A percentile compares a stretch with the other conserved stretches of the same genome.
Conservation (phyloP, 495 filamentous ascomycete species). For the Lophiotrema nucula region DNA sequence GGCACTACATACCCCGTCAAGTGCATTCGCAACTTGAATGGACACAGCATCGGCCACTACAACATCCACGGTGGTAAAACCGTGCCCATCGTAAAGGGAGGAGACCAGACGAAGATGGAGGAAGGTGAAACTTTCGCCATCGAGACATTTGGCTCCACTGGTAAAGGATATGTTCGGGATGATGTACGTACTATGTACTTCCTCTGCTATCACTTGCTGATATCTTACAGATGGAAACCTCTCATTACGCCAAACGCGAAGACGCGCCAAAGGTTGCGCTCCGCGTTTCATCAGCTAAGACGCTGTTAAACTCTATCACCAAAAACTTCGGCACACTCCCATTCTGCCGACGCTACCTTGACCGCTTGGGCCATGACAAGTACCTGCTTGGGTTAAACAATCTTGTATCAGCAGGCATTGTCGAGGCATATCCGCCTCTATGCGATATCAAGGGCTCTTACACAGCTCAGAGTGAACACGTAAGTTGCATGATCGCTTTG, state of each 20-base stretch:
- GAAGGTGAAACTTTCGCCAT: conserved; percentile 65
- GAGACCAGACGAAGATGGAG: conserved; percentile 63
- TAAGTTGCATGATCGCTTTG: conserved; percentile 48
- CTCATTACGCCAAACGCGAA: conserved; percentile 54
- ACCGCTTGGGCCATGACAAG: conserved; percentile 60
- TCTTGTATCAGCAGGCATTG: conserved; percentile 76
- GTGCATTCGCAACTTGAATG: conserved; percentile 55
- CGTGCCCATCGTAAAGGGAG: conserved; percentile 60
- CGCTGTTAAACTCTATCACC: conserved; percentile 58
- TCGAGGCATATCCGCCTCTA: conserved; percentile 86
- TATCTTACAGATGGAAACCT: conserved; percentile 51
- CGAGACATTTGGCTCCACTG: conserved; percentile 65
- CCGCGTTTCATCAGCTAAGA: conserved; percentile 57
- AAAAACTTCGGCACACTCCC: conserved; percentile 65
- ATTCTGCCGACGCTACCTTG: conserved; percentile 63
- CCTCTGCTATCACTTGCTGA: conserved; percentile 13
- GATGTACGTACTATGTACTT: conserved; percentile 32
- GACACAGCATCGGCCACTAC: conserved; percentile 60
- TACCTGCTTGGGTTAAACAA: conserved; percentile 78
- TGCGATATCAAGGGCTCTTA: conserved; percentile 93
- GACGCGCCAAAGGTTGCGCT: conserved; percentile 53
- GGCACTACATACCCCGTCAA: conserved; percentile 59
- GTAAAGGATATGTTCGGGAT: conserved; percentile 49
- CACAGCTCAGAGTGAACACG: conserved; percentile 93
- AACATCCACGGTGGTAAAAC: conserved; percentile 62